phyloP scores from a whole-genome alignment of 2,329 filamentous ascomycete genomes.

The Alternaria burnsii region DNA sequence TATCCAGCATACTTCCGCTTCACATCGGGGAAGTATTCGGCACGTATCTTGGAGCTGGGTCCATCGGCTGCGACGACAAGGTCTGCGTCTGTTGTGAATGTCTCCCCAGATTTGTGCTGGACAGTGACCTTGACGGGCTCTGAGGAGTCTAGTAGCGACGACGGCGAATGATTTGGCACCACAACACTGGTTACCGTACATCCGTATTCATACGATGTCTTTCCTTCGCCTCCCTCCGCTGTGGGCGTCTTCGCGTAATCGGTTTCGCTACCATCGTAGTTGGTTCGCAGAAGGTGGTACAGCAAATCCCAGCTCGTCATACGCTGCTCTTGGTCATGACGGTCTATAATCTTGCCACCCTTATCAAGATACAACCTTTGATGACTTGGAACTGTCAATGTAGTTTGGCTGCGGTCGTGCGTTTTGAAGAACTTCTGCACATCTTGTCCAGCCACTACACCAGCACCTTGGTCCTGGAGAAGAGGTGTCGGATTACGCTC shows the following conservation, averaged over 20 bases:
- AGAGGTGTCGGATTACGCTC: conserved; percentile 37
- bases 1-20: conserved; percentile 38
- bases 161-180: conserved; percentile 4
- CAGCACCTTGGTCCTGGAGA: conserved; percentile 40
- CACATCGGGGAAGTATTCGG: conserved; percentile 23
- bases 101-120: conserved; percentile 19
- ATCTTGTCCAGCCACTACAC: conserved; percentile 34
- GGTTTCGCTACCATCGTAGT: conserved; percentile 35
- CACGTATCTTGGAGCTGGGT: conserved; percentile 32
- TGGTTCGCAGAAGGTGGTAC: conserved; percentile 37
- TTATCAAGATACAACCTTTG: conserved; percentile 33
- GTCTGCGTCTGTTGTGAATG: conserved; percentile 18
- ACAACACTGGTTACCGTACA: conserved; percentile 25
- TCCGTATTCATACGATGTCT: conserved; percentile 28
- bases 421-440: conserved; percentile 33
- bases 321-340: conserved; percentile 29
- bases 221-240: conserved; percentile 22
- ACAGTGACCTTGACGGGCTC: conserved; percentile 16
- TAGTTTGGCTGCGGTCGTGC: conserved; percentile 30
- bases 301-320: conserved; percentile 45
- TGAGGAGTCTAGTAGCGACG: neutral
- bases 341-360: conserved; percentile 26
- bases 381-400: conserved; percentile 28
- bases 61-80: conserved; percentile 40
- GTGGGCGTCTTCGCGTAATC: conserved; percentile 27